Evolutionary conservation across 306 rosid genomes (phyloP).

Genomic region (Quercus bicolor): DNA sequence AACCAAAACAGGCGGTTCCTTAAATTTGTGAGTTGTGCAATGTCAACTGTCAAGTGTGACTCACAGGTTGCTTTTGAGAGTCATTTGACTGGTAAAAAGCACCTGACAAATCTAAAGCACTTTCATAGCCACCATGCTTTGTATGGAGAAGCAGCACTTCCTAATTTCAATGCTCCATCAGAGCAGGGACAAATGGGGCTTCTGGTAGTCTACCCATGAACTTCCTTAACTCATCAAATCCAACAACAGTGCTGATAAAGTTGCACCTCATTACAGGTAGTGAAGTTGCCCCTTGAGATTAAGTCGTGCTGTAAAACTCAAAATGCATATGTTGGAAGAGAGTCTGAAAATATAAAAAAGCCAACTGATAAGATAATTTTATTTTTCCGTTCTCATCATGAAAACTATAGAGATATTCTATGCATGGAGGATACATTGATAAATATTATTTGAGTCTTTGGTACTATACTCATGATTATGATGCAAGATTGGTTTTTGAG

Average conservation of each 20-base stretch:
- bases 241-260: background rate
- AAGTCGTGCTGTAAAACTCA: too few species aligned
- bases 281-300: too few species aligned
- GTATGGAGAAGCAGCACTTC: slow-evolving; percentile 42
- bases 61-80: slow-evolving; percentile 56
- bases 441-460: too few species aligned
- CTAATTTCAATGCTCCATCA: slow-evolving; percentile 20
- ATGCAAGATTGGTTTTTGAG: too few species aligned
- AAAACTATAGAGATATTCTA: too few species aligned
- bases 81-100: slow-evolving; percentile 71
- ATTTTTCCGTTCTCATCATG: too few species aligned
- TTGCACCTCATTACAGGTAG: too few species aligned
- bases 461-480: too few species aligned
- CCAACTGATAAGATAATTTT: too few species aligned
- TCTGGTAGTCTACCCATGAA: slow-evolving; percentile 43
- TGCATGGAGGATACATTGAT: too few species aligned
- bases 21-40: slow-evolving; percentile 70
- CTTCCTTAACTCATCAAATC: slow-evolving; percentile 23
- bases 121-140: slow-evolving; percentile 45
- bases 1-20: slow-evolving; percentile 37
- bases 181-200: slow-evolving; percentile 40
- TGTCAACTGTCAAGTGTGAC: slow-evolving; percentile 55
- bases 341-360: too few species aligned
- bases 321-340: too few species aligned
- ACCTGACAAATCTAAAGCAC: slow-evolving; percentile 48